Base-by-base conservation (phyloP, 2,329 filamentous ascomycete genomes). In the Colletotrichum tropicicola region DNA sequence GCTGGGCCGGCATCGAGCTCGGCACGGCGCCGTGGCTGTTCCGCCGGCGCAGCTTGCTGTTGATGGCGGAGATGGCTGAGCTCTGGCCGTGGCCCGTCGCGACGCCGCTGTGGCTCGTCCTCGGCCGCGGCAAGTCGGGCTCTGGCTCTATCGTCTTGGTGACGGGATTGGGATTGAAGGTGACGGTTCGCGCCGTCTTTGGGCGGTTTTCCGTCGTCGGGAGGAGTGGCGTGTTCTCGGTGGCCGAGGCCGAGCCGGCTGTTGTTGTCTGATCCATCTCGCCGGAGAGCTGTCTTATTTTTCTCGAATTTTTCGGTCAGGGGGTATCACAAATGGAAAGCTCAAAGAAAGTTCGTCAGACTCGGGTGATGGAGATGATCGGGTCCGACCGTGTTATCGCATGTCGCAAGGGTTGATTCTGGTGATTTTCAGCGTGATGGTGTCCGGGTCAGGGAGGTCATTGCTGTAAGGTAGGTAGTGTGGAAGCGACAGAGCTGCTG, bases 31-130 rank as follows among this genome's bases (percentile, higher is more conserved):
- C 91, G 72, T 93, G 91, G 77, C 93, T 97, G 73, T 97, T 96
- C 69, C 94, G 88, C 72, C 95, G 86, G 58, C 93, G 90, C 48
- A 98, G 84, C 79, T 94, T 97, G 85, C 85, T 95, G 79, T 98
- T 97, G 70, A 98, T 81, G 3, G 91, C 88, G 5, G 93, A 89
- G 23, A 97, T 90, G 17, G 87, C 84, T 23, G 84, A 84, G 55
- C 71, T 78, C 57, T 77, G 72, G 32, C 62, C 62, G 69, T 70
- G 70, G 74, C 73, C 76, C 68, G 71, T 74, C 63, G 77, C 75
- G 66, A 71, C 68, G 64, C 64, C 65, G 69, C 71, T 68, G 58
- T 71, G 43, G 23, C 77, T 82, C 59, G 78, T 65, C 67, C 59
- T 60, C 65, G 74, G 39, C 59, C 67, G 47, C 55, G 65, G 67